A percentile compares a stretch with the other conserved stretches of the same genome.
phyloP scores from a whole-genome alignment of 768 basidiomycete genomes.

The Kwoniella shandongensis region DNA sequence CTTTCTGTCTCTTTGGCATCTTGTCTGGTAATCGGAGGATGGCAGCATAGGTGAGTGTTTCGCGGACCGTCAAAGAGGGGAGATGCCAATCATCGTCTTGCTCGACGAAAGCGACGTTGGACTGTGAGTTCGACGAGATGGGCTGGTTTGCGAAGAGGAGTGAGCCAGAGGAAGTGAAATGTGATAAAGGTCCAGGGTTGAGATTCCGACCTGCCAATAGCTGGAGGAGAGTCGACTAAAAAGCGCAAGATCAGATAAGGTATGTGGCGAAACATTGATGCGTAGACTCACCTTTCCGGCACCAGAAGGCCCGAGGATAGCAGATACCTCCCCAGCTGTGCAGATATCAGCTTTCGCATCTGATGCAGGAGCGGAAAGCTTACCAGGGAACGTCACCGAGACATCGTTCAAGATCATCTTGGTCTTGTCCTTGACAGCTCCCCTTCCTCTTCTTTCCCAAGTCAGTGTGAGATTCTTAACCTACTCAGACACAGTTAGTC shows the following conservation, averaged over 20 bases:
- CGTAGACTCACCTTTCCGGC: slow-evolving; percentile 12
- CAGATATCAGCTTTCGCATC: slow-evolving; percentile 1
- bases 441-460: slow-evolving; percentile 29
- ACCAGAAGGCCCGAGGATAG: slow-evolving; percentile 46
- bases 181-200: slow-evolving; percentile 46
- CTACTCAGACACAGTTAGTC: background rate
- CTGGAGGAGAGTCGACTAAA: slow-evolving; percentile 54
- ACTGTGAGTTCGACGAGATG: slow-evolving; percentile 19
- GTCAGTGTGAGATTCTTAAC: slow-evolving; percentile 29
- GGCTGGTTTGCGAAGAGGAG: slow-evolving; percentile 48
- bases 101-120: slow-evolving; percentile 55
- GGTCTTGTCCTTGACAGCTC: slow-evolving; percentile 21
- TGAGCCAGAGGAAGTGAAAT: slow-evolving; percentile 49
- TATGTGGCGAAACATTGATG: slow-evolving; percentile 14
- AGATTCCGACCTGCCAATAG: slow-evolving; percentile 52
- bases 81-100: slow-evolving; percentile 57
- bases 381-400: slow-evolving; percentile 50
- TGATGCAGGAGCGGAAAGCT: slow-evolving; percentile 3
- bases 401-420: slow-evolving; percentile 54
- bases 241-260: slow-evolving; percentile 42
- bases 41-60: slow-evolving; percentile 55
- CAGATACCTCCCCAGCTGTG: slow-evolving; percentile 52
- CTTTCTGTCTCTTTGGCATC: slow-evolving; percentile 51
- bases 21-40: slow-evolving; percentile 54
- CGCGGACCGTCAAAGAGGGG: slow-evolving; percentile 51